Percentiles rank a stretch among this genome's conserved stretches.
These are phyloP conservation scores for Cercophora samala DNA, from an alignment of 495 filamentous ascomycete genomes.

Conservation along the genomic window DNA sequence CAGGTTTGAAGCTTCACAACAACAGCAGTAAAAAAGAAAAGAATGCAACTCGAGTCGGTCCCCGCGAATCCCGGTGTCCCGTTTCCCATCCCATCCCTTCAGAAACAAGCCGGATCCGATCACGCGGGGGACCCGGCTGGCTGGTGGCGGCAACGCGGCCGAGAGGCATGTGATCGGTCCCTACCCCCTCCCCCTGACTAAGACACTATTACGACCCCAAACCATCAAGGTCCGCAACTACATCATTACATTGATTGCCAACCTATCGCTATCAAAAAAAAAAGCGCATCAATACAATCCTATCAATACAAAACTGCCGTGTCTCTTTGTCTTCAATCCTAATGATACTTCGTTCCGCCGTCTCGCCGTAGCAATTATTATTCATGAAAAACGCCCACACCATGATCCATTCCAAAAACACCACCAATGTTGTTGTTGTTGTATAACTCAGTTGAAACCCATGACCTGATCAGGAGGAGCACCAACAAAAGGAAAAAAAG, in stretches of 20 bases:
- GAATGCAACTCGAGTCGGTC: neutral
- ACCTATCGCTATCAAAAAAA: neutral
- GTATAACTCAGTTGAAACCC: neutral
- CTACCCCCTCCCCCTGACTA: neutral
- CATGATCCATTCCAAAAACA: neutral
- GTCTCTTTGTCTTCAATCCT: too few species aligned
- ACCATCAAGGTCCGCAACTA: neutral
- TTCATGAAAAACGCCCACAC: neutral
- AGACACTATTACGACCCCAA: neutral
- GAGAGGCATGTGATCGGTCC: slow-evolving; percentile 3
- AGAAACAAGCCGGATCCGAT: neutral
- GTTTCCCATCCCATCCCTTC: neutral
- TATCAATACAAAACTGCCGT: neutral
- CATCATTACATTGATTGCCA: neutral
- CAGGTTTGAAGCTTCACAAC: neutral
- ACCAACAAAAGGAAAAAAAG: neutral
- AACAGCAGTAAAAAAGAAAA: neutral
- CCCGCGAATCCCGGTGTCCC: neutral
- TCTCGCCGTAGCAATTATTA: neutral
- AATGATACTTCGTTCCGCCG: neutral
- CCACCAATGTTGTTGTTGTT: neutral
- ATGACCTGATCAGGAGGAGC: neutral
- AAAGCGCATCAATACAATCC: neutral
- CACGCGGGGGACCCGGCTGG: neutral
- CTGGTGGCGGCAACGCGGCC: slow-evolving; percentile 1